Base-by-base conservation (phyloP, 805 yeast species). In the Lachancea fermentati region DNA sequence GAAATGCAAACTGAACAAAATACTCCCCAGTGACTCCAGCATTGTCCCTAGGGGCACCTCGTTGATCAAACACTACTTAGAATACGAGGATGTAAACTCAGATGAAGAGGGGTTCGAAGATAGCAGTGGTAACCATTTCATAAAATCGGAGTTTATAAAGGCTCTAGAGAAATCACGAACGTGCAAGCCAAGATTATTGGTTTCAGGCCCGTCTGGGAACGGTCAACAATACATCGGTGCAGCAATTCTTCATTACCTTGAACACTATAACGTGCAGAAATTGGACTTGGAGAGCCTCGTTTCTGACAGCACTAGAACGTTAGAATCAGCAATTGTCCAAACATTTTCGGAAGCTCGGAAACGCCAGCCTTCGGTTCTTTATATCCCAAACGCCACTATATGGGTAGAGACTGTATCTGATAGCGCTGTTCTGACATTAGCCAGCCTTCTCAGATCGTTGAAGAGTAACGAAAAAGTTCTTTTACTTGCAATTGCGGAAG, bases 201-300 rank as follows among this genome's bases (percentile, higher is more conserved):
- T 93, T 2, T 64, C 78, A 32, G 97, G 97, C 4, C 66, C 68
- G 1, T 65, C 69, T 11, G 97, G 97, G 0, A 76, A 76, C 60
- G 99, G 97, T 1, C 96, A 89, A 54, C 83, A 78, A 48, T 88
- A 91, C 57, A 58, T 93, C 6, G 82, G 88, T 3, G 71, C 88
- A 2, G 96, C 97, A 0, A 68, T 89, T 7, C 66, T 91, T 38
- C 83, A 87, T 52, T 72, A 78, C 49, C 66, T 93, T 37, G 98
- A 93, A 63, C 95, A 96, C 0, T 86, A 81, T 52, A 91, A 87
- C 54, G 80, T 87, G 11, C 97, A 93, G 58, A 76, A 84, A 1
- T 68, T 93, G 31, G 98, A 93, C 57, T 66, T 93, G 42, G 84
- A 88, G 1, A 71, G 81, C 5, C 57, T 93, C 40, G 78, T 79